Percentiles rank a stretch among this genome's conserved stretches.
These are phyloP conservation scores for Zalaria obscura DNA, from an alignment of 2,329 filamentous ascomycete species.

Conservation along the genomic window DNA sequence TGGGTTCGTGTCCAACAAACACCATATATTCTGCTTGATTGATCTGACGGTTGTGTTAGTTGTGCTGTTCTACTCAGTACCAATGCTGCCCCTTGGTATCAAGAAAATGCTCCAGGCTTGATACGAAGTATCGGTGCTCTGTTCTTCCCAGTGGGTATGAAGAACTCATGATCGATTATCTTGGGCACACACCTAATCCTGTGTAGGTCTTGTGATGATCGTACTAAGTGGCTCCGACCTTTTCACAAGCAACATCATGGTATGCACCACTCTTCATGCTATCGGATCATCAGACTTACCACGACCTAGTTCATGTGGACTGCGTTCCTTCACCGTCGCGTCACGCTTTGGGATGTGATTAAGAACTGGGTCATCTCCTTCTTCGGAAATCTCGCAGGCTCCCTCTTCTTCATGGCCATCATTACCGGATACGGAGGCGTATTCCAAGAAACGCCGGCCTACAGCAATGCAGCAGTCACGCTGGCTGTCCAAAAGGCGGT, in stretches of 20 bases:
- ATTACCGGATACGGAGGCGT: conserved; percentile 16
- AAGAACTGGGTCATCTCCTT: conserved; percentile 11
- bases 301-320: conserved; percentile 11
- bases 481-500: conserved; percentile 36
- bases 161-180: not conserved
- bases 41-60: not conserved
- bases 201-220: conserved; percentile 13
- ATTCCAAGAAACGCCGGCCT: conserved; percentile 21
- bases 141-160: conserved; percentile 15
- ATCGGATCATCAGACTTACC: not conserved
- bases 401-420: conserved; percentile 14
- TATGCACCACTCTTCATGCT: not conserved
- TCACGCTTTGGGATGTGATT: conserved; percentile 7
- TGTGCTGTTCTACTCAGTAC: conserved; percentile 2
- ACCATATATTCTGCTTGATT: not conserved
- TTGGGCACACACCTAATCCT: not conserved
- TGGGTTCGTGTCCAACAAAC: conserved; percentile 1
- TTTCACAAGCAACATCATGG: conserved; percentile 15
- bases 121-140: conserved; percentile 16
- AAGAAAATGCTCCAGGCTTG: conserved; percentile 16
- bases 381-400: conserved; percentile 15
- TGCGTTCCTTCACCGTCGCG: conserved; percentile 10
- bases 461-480: conserved; percentile 28
- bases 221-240: conserved; percentile 18
- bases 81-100: conserved; percentile 15